A percentile compares a stretch with the other conserved stretches of the same genome.
These are phyloP conservation scores for Hypoxylon cercidicola DNA, from an alignment of 495 filamentous ascomycete genomes.

Conservation along the genomic window DNA sequence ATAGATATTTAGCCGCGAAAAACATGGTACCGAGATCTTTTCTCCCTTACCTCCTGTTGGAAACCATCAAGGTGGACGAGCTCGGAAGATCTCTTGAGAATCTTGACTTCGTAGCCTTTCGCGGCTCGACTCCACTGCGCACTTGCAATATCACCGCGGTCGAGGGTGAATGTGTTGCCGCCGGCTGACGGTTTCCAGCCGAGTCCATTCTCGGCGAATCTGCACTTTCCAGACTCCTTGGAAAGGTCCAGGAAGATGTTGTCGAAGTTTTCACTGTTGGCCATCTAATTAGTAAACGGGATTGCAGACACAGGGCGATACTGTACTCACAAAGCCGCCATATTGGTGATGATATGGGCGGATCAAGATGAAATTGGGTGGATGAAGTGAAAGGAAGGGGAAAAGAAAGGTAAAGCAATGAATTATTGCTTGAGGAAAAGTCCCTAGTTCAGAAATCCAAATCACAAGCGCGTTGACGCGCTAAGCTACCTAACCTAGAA, in stretches of 20 bases:
- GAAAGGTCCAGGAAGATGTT: conserved; percentile 95
- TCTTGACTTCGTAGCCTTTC: conserved; percentile 91
- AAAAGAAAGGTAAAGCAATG: conserved; percentile 7
- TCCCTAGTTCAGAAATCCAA: conserved; percentile 7
- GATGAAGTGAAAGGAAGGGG: neutral
- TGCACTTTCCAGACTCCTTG: conserved; percentile 87
- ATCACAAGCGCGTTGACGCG: conserved; percentile 34
- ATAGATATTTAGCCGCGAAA: conserved; percentile 4
- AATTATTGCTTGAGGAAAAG: conserved; percentile 1
- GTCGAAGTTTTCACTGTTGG: conserved; percentile 84
- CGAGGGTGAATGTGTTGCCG: conserved; percentile 91
- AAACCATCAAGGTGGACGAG: conserved; percentile 97
- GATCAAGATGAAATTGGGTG: conserved; percentile 3
- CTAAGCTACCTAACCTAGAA: conserved; percentile 9
- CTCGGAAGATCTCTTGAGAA: conserved; percentile 81
- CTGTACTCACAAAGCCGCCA: conserved; percentile 41
- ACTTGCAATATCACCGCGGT: conserved; percentile 78
- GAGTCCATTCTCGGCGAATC: conserved; percentile 90
- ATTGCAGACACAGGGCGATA: neutral
- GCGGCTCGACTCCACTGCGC: conserved; percentile 97
- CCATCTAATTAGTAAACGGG: conserved; percentile 13
- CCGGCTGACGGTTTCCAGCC: conserved; percentile 92
- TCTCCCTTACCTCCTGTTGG: conserved; percentile 75
- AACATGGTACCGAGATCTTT: conserved; percentile 7
- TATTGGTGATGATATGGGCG: conserved; percentile 20